These are phyloP conservation scores for Rachicladosporium sp. DNA, from an alignment of 2,329 filamentous ascomycete species.

Conservation along the genomic window DNA sequence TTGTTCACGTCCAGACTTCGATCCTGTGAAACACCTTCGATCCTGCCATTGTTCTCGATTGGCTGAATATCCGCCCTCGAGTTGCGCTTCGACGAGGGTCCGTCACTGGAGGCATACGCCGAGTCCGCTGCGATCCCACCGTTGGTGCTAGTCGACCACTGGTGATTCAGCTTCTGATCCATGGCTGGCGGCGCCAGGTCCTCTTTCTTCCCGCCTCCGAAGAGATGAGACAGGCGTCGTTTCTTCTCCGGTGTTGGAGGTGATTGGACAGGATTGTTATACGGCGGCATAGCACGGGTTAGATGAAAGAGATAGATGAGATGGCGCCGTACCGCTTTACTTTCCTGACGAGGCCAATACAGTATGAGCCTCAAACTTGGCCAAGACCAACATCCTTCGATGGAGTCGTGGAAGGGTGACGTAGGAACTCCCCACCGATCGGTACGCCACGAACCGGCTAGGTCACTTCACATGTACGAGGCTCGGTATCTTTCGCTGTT, in stretches of 20 bases:
- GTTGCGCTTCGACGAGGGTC: constrained; percentile 6
- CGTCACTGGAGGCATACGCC: constrained; percentile 15
- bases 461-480: too few relatives aligned
- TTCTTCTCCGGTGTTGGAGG: constrained; percentile 4
- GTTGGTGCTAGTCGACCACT: too few relatives aligned
- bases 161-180: too few relatives aligned
- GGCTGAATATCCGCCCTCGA: constrained; percentile 10
- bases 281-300: too few relatives aligned
- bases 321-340: too few relatives aligned
- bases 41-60: constrained; percentile 17
- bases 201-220: constrained; percentile 12
- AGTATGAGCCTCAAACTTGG: neutral
- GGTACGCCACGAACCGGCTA: too few relatives aligned
- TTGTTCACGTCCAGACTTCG: constrained; percentile 17
- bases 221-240: constrained; percentile 11
- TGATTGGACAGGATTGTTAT: too few relatives aligned
- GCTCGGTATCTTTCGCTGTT: too few relatives aligned
- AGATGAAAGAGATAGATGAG: too few relatives aligned
- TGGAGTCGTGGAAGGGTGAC: too few relatives aligned
- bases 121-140: constrained; percentile 7
- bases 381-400: neutral
- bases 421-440: too few relatives aligned
- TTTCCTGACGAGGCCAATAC: too few relatives aligned
- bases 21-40: constrained; percentile 15
- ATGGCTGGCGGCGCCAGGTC: neutral